A percentile compares a stretch with the other conserved stretches of the same genome.
These are phyloP conservation scores for Metarhizium rileyi DNA, from an alignment of 2,329 filamentous ascomycete genomes.

Conservation along the genomic window DNA sequence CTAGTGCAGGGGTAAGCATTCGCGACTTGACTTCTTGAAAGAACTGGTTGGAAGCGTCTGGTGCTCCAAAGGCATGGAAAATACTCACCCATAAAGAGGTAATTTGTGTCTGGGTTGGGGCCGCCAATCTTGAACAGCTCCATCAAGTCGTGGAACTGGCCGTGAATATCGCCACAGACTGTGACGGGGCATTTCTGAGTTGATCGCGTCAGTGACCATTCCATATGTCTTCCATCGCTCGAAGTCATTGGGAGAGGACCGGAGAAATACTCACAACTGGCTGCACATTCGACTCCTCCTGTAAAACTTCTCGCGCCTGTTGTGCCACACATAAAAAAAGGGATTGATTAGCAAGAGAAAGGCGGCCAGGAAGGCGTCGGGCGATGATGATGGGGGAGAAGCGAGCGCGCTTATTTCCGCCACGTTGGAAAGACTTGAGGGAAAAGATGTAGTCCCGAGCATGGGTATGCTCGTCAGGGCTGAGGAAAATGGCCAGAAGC, in stretches of 20 bases:
- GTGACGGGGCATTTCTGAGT: slow-evolving; percentile 92
- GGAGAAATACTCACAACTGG: slow-evolving; percentile 64
- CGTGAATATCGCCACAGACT: slow-evolving; percentile 97
- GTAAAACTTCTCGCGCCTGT: slow-evolving; percentile 88
- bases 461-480: neutral
- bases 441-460: neutral
- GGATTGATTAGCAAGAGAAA: slow-evolving; percentile 19
- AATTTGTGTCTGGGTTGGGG: slow-evolving; percentile 96
- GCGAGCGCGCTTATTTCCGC: too few species aligned
- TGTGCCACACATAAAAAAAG: slow-evolving; percentile 1
- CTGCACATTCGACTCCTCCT: slow-evolving; percentile 97
- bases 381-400: neutral
- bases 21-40: too few species aligned
- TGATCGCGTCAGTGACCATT: slow-evolving; percentile 1
- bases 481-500: slow-evolving; percentile 2
- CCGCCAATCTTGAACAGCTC: slow-evolving; percentile 99
- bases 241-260: neutral
- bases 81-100: slow-evolving; percentile 89
- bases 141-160: slow-evolving; percentile 98
- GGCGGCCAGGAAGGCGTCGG: neutral
- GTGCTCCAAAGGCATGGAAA: neutral
- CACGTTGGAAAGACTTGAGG: too few species aligned
- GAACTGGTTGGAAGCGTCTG: neutral
- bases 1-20: slow-evolving; percentile 31
- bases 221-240: neutral